Base-by-base conservation (phyloP, 495 filamentous ascomycete species). In the Penicillium macrosclerotiorum region DNA sequence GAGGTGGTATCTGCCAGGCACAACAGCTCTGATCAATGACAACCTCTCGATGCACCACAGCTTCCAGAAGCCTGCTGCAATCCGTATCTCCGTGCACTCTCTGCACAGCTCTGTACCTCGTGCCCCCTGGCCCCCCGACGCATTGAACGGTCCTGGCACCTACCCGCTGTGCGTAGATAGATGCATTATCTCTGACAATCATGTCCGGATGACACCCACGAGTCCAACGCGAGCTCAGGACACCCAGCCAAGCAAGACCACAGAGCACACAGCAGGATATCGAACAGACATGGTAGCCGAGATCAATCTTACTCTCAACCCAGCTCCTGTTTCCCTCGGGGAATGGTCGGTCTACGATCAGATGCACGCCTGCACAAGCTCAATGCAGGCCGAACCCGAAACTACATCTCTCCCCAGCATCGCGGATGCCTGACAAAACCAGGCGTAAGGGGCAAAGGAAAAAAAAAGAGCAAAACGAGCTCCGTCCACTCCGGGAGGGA, bases 161-260 rank as follows among this genome's bases (percentile, higher is more conserved):
- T 52, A 53, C 54, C 57, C 51, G 58, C 39, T 36, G 54, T 51
- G 51, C 51, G 54, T 48, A 42, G 41, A 37, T 27, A n/a, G 18
- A 26, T 52, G 36, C 52, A 49, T 41, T 49, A 43, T 55, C 39
- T 48, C 17, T 27, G 33, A 26, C 27, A 13, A 44, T 27, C 8
- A 3, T 26, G 33, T n/a, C 8, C 4, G 9, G 25, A 31, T 16
- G 29, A 14, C 8, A 24, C 41, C 16, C 16, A 27, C 31, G 25
- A 36, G 26, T 14, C 23, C 42, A 47, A 38, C 11, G 13, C 22
- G 35, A 30, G 9, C 6, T 8, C 37, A 29, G 23, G 3, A 46
- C 31, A 27, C 42, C 18, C 31, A 23, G 11, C 11, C 13, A 30
- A 1, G 18, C 9, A 25, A 31, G n/a, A 23, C 31, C 20, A 37